Conservation (phyloP, 2,329 filamentous ascomycete genomes). For the Paecilomyces niveus region DNA sequence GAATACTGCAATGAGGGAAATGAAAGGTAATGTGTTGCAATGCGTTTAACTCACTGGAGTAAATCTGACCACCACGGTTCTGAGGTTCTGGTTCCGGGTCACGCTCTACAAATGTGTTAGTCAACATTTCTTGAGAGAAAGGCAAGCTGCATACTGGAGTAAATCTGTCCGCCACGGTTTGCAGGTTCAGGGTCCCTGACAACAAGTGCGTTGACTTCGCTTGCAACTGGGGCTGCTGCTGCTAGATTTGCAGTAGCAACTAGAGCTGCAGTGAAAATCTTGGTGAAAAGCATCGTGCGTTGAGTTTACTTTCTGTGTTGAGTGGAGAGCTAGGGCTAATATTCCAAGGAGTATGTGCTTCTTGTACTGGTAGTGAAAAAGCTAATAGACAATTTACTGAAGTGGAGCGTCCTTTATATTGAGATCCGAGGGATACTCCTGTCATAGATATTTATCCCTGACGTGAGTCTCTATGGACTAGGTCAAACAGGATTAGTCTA, state of each 20-base stretch:
- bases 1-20: no score
- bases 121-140: no score
- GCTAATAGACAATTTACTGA: neutral
- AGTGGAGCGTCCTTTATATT: neutral
- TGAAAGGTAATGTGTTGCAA: no score
- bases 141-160: no score
- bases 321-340: no score
- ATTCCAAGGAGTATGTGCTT: neutral
- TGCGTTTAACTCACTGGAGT: no score
- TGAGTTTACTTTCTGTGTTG: no score
- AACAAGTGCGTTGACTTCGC: neutral
- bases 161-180: neutral
- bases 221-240: neutral
- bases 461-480: neutral
- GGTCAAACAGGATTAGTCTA: no score
- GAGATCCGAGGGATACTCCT: neutral
- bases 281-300: neutral
- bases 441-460: neutral
- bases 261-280: neutral
- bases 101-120: no score
- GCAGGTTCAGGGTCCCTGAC: neutral
- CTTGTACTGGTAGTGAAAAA: neutral
- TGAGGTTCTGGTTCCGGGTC: no score
- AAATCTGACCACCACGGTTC: no score
- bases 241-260: neutral